phyloP scores from a whole-genome alignment of 805 yeast genomes.

The Candida chilensis region DNA sequence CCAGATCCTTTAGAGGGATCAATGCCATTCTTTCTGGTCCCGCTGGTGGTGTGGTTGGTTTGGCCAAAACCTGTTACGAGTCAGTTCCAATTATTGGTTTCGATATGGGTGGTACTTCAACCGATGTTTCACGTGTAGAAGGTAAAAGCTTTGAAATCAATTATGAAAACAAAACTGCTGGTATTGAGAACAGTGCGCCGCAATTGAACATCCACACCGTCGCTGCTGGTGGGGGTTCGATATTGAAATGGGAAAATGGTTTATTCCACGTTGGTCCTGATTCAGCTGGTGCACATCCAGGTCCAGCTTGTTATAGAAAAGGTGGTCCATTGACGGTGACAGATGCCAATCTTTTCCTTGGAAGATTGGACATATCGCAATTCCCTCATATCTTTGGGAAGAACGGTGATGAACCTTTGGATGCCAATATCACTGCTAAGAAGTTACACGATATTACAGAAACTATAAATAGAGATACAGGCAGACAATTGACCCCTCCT shows the following conservation, averaged over 20 bases:
- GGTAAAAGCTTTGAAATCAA: slow-evolving; percentile 9
- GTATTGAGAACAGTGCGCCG: slow-evolving; percentile 11
- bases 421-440: slow-evolving; percentile 10
- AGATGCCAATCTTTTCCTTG: slow-evolving; percentile 25
- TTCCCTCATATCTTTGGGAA: slow-evolving; percentile 30
- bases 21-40: slow-evolving; percentile 11
- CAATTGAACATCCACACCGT: slow-evolving; percentile 24
- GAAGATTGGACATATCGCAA: slow-evolving; percentile 21
- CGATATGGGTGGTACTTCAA: slow-evolving; percentile 15
- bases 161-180: slow-evolving; percentile 11
- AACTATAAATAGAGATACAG: slow-evolving; percentile 1
- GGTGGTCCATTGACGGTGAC: slow-evolving; percentile 30
- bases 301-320: slow-evolving; percentile 29
- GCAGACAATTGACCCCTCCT: slow-evolving; percentile 12
- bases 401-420: slow-evolving; percentile 20
- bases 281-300: slow-evolving; percentile 29
- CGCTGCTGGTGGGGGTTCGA: slow-evolving; percentile 38
- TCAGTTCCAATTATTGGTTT: slow-evolving; percentile 12
- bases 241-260: slow-evolving; percentile 24
- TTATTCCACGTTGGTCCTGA: slow-evolving; percentile 31
- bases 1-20: slow-evolving; percentile 8
- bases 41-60: slow-evolving; percentile 15
- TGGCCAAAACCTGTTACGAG: slow-evolving; percentile 11
- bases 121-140: slow-evolving; percentile 12
- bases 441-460: background rate